phyloP scores from a whole-genome alignment of 208 protist species.

The Porcisia hertigi region DNA sequence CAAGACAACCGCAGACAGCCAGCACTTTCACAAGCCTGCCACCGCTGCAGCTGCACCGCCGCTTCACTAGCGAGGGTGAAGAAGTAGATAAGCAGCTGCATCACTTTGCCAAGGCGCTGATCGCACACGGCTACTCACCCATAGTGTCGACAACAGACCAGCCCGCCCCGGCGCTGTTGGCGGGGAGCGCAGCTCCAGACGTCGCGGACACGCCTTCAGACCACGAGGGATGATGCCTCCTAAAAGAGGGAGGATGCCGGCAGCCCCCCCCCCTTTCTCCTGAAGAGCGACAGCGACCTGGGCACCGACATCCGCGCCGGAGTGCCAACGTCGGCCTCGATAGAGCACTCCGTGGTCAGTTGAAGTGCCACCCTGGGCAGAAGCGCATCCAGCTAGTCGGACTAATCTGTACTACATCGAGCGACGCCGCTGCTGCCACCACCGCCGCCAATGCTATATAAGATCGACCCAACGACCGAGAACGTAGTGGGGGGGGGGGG shows the following conservation, averaged over 20 bases:
- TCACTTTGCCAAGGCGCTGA: conserved; percentile 28
- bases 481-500: too few relatives aligned
- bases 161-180: neutral
- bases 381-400: neutral
- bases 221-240: neutral
- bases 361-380: neutral
- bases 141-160: neutral
- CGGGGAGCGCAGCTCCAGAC: neutral
- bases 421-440: too few relatives aligned
- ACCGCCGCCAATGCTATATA: too few relatives aligned
- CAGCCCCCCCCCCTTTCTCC: neutral
- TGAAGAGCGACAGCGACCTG: neutral
- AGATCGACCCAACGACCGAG: too few relatives aligned
- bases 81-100: conserved; percentile 19
- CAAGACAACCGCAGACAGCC: neutral
- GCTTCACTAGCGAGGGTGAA: conserved; percentile 13
- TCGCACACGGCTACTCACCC: conserved; percentile 24
- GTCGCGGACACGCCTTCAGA: neutral
- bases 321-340: neutral
- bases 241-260: too few relatives aligned
- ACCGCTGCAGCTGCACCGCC: conserved; percentile 18
- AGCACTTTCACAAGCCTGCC: conserved; percentile 10
- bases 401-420: neutral
- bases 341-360: neutral
- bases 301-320: neutral